Evolutionary conservation across 2,329 filamentous ascomycete species (phyloP), one percentile per base, ranked within the genome.

Genomic region (Paraphoma chrysanthemicola): DNA sequence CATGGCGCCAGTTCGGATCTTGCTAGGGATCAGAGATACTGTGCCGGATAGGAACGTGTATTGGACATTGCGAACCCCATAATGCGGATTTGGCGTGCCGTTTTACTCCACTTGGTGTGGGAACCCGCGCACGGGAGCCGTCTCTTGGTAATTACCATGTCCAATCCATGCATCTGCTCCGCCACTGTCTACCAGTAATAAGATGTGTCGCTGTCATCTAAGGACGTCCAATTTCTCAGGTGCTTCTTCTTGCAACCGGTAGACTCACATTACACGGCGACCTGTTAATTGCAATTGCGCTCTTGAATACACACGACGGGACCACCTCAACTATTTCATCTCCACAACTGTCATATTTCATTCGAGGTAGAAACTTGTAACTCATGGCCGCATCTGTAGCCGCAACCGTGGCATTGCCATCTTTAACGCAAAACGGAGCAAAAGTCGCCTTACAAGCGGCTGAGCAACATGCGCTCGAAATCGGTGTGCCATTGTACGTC

Each of bases 401-500:
- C 18, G 36, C 51, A 29, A 55, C 51, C 18, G 46, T 41, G 29
- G 38, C 52, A 6, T 38, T 47, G 17, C 66, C 66, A 39, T 67
- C 60, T 17, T 62, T 73, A 43, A 66, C 65, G 18, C 63, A 63
- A 47, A 44, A 56, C 38, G 68, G 68, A 12, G 70, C 70, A 36
- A 56, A 61, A 23, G 54, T 56, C 45, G 66, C 66, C 18, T 49
- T 64, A 23, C 50, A 56, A 39, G 70, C 70, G 7, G 64, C 62
- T 39, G 63, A 69, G 62, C 51, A 57, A 41, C 58, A 64, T 39
- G 66, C 70, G 30, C 31, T 42, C 16, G 39, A 45, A n/a, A 68
- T 72, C 36, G 59, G 65, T 36, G 54, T 71, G 11, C 56, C 54
- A 42, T 79, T 79, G 79, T 60, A 43, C 23, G 43, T 29, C 9